Evolutionary conservation across 73 alveolate genomes (phyloP), one percentile per base, ranked within the genome.

Genomic region (Symbiodinium natans): DNA sequence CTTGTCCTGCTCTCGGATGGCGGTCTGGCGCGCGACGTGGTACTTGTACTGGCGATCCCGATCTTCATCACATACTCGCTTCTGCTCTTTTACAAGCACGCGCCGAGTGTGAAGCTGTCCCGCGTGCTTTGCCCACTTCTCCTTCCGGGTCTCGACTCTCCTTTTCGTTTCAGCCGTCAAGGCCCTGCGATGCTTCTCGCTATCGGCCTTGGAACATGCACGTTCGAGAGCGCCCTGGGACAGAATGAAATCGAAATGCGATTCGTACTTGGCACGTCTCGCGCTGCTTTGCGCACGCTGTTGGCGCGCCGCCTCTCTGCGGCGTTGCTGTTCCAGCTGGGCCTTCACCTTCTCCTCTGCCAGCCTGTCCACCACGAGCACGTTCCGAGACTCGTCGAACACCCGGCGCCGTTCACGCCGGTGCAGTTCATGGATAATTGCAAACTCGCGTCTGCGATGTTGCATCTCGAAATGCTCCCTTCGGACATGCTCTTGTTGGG

Each of bases 401-500:
- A 90, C 96, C 27, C 96, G 96, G 96, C 96, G 96, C 48, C 96
- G 86, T 41, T 90, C 96, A n/a, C 96, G 96, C 54, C 96, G 71
- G 71, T 88, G 95, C 42, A 88, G 95, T 73, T 88, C 95, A 38
- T 88, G 96, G 25, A 90, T 83, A 36, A 88, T 90, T 39, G 96
- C 96, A 40, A 71, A 63, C 75, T 90, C 96, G 46, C 96, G 48
- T 33, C 75, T 38, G 75, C 96, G 96, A 40, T 90, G 96, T 52
- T 71, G 96, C 96, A 68, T 68, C 41, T 90, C 96, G 29, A 90
- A 90, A 54, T 90, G 96, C 21, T 90, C 96, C 15, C 96, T 19
- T 46, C 87, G 96, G 39, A 90, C 96, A 27, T 90, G 96, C 29
- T 90, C 96, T n/a, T 82, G 86, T n/a, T 90, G 96, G 39, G 77